phyloP scores from a whole-genome alignment of 2,329 filamentous ascomycete genomes.

The Arthrobotrys iridis region DNA sequence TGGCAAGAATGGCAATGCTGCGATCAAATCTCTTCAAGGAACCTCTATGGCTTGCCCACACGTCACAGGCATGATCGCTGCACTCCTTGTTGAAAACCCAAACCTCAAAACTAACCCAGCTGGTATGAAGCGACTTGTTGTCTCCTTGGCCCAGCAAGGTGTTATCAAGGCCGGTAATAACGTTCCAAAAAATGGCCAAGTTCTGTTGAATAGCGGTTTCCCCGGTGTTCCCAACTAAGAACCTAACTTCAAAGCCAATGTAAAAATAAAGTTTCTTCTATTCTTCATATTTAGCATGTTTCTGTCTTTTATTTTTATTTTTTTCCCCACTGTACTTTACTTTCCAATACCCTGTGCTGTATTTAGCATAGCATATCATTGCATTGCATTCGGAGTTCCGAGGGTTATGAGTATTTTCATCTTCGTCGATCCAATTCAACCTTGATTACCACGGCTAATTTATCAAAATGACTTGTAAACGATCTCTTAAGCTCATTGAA shows the following conservation, averaged over 20 bases:
- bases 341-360: too few relatives aligned
- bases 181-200: constrained; percentile 22
- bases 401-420: background rate
- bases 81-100: constrained; percentile 53
- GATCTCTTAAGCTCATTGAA: too few relatives aligned
- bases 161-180: constrained; percentile 15
- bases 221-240: constrained; percentile 34
- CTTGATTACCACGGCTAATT: too few relatives aligned
- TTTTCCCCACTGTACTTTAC: too few relatives aligned
- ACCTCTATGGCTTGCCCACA: constrained; percentile 67
- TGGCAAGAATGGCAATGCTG: constrained; percentile 62
- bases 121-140: constrained; percentile 55
- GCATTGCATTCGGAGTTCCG: background rate
- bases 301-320: too few relatives aligned
- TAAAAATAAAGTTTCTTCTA: constrained; percentile 5
- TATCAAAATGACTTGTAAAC: too few relatives aligned
- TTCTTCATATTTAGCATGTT: background rate
- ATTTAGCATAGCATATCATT: background rate
- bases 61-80: constrained; percentile 58
- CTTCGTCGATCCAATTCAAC: background rate
- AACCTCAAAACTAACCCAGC: constrained; percentile 49
- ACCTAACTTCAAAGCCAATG: background rate
- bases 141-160: constrained; percentile 29
- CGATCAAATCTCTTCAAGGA: constrained; percentile 65
- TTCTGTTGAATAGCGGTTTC: constrained; percentile 49